Evolutionary conservation across 345 rosid genomes (phyloP).

Genomic region (Zanthoxylum bungeanum): DNA sequence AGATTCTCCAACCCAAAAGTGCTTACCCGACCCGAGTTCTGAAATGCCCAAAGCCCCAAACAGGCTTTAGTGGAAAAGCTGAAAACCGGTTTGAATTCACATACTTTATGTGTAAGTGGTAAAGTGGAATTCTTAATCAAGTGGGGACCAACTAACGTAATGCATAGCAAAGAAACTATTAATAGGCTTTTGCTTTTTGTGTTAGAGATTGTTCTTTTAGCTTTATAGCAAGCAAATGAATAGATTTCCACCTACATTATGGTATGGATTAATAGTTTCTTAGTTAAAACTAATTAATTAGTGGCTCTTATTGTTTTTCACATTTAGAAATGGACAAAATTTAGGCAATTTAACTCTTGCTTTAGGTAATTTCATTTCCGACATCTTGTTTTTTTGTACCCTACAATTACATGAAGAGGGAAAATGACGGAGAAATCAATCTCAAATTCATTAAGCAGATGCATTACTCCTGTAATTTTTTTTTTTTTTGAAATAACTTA

Average conservation of each 20-base stretch:
- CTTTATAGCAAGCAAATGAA: neutral
- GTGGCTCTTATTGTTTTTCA: conserved; percentile 18
- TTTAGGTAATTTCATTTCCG: neutral
- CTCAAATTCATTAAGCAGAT: too few species aligned
- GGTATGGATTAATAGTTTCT: conserved; percentile 6
- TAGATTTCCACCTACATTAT: neutral
- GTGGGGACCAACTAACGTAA: conserved; percentile 25
- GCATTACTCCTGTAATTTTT: too few species aligned
- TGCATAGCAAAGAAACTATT: conserved; percentile 8
- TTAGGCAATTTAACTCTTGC: neutral
- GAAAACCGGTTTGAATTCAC: conserved; percentile 28
- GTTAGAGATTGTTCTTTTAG: neutral
- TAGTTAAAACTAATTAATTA: neutral
- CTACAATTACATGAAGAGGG: neutral
- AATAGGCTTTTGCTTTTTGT: conserved; percentile 24
- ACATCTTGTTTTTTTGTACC: neutral
- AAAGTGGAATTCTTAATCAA: too few species aligned
- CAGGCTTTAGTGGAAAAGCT: conserved; percentile 19
- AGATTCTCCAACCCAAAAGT: conserved; percentile 24
- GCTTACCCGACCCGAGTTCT: conserved; percentile 16
- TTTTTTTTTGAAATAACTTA: too few species aligned
- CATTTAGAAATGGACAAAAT: conserved; percentile 5
- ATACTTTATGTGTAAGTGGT: too few species aligned
- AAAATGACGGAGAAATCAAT: too few species aligned
- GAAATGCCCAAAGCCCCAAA: conserved; percentile 26